phyloP scores from a whole-genome alignment of 768 basidiomycete genomes.

The Macrolepiota dolichaula region DNA sequence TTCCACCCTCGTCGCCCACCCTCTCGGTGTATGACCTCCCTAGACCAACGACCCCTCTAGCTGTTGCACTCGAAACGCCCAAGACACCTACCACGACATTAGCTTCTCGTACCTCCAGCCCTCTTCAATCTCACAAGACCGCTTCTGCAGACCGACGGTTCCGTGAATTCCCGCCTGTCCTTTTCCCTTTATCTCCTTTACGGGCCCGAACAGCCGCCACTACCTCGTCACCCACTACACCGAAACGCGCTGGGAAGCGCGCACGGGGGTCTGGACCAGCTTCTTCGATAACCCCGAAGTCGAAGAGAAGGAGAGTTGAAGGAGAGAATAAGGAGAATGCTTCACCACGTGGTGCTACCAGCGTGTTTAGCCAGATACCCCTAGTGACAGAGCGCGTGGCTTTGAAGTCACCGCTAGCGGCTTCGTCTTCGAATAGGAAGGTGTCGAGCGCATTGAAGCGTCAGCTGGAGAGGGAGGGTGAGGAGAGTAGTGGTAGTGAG shows the following conservation, averaged over 20 bases:
- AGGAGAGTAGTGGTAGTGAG: constrained; percentile 26
- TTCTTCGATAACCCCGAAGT: constrained; percentile 14
- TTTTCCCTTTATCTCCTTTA: constrained; percentile 6
- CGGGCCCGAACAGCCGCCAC: neutral
- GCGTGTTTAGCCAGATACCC: constrained; percentile 18
- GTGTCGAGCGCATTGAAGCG: constrained; percentile 32
- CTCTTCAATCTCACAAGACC: neutral
- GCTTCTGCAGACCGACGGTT: neutral
- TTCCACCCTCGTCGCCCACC: constrained; percentile 9
- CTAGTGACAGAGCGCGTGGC: constrained; percentile 47
- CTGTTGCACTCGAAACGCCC: neutral
- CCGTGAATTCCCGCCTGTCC: neutral
- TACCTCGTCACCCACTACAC: constrained; percentile 6
- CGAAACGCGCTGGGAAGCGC: constrained; percentile 11
- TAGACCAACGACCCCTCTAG: neutral
- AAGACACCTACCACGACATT: neutral
- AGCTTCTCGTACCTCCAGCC: neutral
- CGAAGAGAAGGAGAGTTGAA: constrained; percentile 27
- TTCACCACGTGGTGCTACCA: constrained; percentile 28
- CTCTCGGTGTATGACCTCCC: neutral
- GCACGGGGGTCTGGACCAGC: constrained; percentile 13
- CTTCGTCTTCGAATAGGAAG: neutral
- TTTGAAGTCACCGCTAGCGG: constrained; percentile 27
- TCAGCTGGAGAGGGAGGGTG: constrained; percentile 27
- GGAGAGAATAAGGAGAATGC: constrained; percentile 62